Base-by-base conservation (phyloP, 2,329 filamentous ascomycete genomes). In the Samsoniella hepiali region DNA sequence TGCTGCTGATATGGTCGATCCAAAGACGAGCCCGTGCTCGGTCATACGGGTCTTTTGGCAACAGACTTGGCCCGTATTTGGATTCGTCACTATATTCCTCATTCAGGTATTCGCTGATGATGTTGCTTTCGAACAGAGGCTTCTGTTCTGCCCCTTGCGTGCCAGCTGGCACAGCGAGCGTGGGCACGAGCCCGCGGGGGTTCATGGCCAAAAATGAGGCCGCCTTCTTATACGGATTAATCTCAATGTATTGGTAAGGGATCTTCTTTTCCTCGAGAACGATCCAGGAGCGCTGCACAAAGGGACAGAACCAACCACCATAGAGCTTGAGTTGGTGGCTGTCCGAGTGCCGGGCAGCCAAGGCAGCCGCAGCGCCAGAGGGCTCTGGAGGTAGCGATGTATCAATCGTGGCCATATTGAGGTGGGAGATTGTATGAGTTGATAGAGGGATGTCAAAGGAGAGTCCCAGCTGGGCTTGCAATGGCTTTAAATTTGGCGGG, bases 171-270 rank as follows among this genome's bases (percentile, higher is more conserved):
- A 85, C 80, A 1, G 76, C 81, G 1, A 93, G 79, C 0, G 90
- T 92, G 0, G 91, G 91, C 1, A 93, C 88, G 1, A 93, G 80
- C 1, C 90, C 90, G 13, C 89, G 84, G 0, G 90, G 90, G 71
- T 94, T 94, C 66, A 93, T 79, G 9, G 82, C 80, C 29, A 93
- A 79, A 34, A 93, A 87, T 1, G 83, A 86, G 3, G 83, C 75
- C 0, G 85, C 86, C 70, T 93, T 93, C 73, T 87, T 79, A 78
- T 93, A 93, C 0, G 90, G 90, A 73, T 93, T 92, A 64, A 92
- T 88, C 78, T 91, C 88, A 67, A 90, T 80, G 73, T 91, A 91
- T 76, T 93, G 87, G 72, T 93, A 88, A 17, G 85, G 83, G 36
- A 92, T 88, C 2, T 80, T 76, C 73, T 93, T 93, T 72, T 93